These are phyloP conservation scores for Achaetomium macrosporum DNA, from an alignment of 2,329 filamentous ascomycete genomes.

Conservation along the genomic window DNA sequence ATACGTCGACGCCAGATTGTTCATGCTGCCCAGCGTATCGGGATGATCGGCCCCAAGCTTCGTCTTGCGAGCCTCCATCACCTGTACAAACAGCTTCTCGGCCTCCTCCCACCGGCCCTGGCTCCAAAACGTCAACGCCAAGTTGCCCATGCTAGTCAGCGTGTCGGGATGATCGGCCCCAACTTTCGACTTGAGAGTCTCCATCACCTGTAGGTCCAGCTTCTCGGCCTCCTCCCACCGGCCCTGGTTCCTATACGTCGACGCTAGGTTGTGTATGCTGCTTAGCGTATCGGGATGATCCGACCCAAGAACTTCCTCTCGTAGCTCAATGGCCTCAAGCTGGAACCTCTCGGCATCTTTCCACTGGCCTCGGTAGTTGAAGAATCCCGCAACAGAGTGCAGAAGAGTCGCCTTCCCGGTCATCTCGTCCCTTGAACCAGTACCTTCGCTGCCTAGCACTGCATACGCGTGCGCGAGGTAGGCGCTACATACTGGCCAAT, in stretches of 20 bases:
- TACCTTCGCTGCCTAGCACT: conserved; percentile 15
- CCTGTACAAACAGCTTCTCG: too few species aligned
- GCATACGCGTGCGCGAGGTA: conserved; percentile 25
- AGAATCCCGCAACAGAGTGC: not conserved
- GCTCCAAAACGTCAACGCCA: too few species aligned
- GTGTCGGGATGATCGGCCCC: too few species aligned
- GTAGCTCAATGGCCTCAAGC: not conserved
- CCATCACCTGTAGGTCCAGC: too few species aligned
- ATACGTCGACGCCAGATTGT: too few species aligned
- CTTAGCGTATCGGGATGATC: not conserved
- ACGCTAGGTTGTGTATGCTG: not conserved
- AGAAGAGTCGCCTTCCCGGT: conserved; percentile 3
- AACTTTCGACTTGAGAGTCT: too few species aligned
- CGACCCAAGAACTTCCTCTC: not conserved
- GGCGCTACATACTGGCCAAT: conserved; percentile 2
- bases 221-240: too few species aligned
- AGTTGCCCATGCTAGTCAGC: too few species aligned
- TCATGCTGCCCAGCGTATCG: too few species aligned
- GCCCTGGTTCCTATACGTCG: not conserved
- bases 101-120: too few species aligned
- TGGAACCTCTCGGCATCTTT: conserved; percentile 10
- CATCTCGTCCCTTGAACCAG: conserved; percentile 13
- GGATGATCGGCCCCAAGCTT: too few species aligned
- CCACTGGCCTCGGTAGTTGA: conserved; percentile 7
- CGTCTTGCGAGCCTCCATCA: too few species aligned